Conservation (phyloP, 208 protist genomes). For the Trypanosoma conorhini region DNA sequence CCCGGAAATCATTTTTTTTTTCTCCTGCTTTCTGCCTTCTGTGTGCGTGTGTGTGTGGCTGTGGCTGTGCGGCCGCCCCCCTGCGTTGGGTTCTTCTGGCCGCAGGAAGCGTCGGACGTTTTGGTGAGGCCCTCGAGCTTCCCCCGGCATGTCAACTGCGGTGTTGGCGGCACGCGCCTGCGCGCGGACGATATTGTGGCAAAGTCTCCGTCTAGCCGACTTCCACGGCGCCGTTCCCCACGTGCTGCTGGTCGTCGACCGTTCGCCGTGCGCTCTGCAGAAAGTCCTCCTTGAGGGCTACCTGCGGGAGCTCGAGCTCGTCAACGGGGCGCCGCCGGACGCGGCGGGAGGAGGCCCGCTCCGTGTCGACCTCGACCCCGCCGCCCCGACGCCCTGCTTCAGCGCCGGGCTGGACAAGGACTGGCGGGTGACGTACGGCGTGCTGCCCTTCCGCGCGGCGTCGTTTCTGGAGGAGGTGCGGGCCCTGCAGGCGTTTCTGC, state of each 20-base stretch:
- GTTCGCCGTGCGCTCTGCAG: conserved; percentile 54
- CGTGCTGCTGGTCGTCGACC: conserved; percentile 78
- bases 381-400: conserved; percentile 41
- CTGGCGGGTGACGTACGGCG: conserved; percentile 60
- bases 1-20: background rate
- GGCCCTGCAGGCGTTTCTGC: conserved; percentile 65
- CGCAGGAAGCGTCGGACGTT: background rate
- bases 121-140: background rate
- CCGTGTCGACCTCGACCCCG: conserved; percentile 45
- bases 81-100: background rate
- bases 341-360: conserved; percentile 16
- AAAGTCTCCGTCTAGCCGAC: conserved; percentile 64
- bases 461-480: conserved; percentile 63
- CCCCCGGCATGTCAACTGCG: conserved; percentile 34
- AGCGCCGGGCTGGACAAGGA: conserved; percentile 32
- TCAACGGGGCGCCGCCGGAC: conserved; percentile 29
- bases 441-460: conserved; percentile 56
- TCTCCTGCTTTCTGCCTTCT: background rate
- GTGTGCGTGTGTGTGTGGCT: background rate
- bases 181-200: conserved; percentile 70
- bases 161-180: conserved; percentile 58
- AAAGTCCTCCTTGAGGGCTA: conserved; percentile 83
- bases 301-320: conserved; percentile 53
- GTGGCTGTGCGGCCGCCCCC: background rate
- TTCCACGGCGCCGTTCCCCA: conserved; percentile 77